These are phyloP conservation scores for Colletotrichum liriopes DNA, from an alignment of 2,329 filamentous ascomycete genomes.

Conservation along the genomic window DNA sequence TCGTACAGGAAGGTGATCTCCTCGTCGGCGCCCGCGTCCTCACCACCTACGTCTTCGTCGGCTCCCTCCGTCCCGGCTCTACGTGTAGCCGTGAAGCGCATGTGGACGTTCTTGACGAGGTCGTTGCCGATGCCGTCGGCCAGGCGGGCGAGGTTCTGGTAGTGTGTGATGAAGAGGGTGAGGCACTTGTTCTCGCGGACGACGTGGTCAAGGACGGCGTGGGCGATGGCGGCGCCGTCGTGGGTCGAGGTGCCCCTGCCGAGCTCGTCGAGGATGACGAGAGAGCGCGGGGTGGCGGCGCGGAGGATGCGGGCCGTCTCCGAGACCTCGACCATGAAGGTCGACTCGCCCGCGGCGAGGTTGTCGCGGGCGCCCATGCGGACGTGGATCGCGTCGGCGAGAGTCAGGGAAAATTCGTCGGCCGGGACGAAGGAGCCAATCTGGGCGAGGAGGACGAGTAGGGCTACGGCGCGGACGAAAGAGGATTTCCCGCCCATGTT, in stretches of 20 bases:
- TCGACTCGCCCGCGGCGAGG: constrained; percentile 93
- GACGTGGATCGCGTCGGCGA: constrained; percentile 93
- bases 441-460: constrained; percentile 94
- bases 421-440: constrained; percentile 96
- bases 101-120: constrained; percentile 89
- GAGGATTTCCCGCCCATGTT: constrained; percentile 99
- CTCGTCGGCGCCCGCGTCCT: constrained; percentile 67
- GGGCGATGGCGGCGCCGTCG: constrained; percentile 95
- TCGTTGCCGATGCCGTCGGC: constrained; percentile 75
- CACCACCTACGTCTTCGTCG: constrained; percentile 44
- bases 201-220: constrained; percentile 90
- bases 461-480: constrained; percentile 92
- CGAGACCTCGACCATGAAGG: constrained; percentile 97
- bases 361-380: constrained; percentile 98
- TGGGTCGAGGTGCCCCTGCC: constrained; percentile 95
- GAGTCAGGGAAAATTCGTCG: constrained; percentile 79
- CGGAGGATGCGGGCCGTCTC: constrained; percentile 95
- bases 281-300: constrained; percentile 84
- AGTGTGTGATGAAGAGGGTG: constrained; percentile 97
- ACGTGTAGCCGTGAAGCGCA: constrained; percentile 79
- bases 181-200: constrained; percentile 82
- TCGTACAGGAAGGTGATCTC: constrained; percentile 97
- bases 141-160: constrained; percentile 85
- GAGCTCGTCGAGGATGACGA: constrained; percentile 95
- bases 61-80: constrained; percentile 26